phyloP scores from a whole-genome alignment of 2,329 filamentous ascomycete genomes.

The Clonostachys sp. region DNA sequence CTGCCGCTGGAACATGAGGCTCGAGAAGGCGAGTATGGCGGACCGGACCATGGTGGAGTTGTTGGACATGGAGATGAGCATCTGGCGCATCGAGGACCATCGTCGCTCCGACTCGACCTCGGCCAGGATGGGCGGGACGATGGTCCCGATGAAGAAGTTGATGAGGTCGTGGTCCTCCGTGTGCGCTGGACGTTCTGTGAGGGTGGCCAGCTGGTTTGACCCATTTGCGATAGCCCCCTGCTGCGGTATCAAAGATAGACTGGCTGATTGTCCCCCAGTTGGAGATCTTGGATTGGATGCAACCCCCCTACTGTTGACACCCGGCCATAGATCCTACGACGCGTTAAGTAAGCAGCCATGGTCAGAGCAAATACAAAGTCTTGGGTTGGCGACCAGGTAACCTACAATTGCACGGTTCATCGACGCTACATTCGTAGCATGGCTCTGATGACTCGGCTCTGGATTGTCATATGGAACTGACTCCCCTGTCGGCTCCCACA shows the following conservation, averaged over 20 bases:
- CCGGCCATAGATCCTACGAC: not conserved
- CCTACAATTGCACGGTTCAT: no score
- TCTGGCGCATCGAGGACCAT: constrained; percentile 43
- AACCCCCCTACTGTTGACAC: not conserved
- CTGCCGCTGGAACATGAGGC: constrained; percentile 31
- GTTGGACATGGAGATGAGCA: constrained; percentile 40
- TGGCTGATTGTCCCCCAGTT: constrained; percentile 29
- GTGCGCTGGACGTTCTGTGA: no score
- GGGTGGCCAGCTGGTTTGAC: constrained; percentile 21
- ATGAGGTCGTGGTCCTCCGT: constrained; percentile 39
- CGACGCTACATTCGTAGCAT: no score
- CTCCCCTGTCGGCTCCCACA: constrained; percentile 29
- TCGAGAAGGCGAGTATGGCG: constrained; percentile 47
- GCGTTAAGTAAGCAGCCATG: no score
- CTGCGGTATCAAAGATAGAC: no score
- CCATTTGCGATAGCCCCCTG: no score
- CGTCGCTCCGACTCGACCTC: constrained; percentile 47
- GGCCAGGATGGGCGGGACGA: constrained; percentile 46
- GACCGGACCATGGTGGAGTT: constrained; percentile 39
- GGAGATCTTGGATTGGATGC: not conserved
- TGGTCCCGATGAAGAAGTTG: constrained; percentile 41
- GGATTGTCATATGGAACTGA: no score
- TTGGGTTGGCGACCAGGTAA: no score
- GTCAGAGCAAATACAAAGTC: no score
- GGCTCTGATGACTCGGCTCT: no score